These are phyloP conservation scores for Heterotrichella gracilis DNA, from an alignment of 352 stramenopile species.

Conservation along the genomic window DNA sequence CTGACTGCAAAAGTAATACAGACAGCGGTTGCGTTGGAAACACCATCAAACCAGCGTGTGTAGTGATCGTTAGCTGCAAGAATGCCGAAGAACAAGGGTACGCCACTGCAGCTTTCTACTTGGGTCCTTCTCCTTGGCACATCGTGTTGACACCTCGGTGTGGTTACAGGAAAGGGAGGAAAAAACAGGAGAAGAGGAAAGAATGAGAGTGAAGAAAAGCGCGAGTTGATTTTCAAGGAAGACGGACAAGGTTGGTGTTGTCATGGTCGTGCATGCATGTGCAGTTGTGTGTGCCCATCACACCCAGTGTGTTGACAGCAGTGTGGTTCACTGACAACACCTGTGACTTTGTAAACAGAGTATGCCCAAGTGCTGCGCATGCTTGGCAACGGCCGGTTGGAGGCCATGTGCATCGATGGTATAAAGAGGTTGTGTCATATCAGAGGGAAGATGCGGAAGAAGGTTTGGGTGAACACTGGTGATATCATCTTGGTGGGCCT, in stretches of 20 bases:
- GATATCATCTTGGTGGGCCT: constrained; percentile 96
- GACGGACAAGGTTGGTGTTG: constrained; percentile 34
- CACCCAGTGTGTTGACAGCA: no score
- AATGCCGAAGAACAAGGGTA: constrained; percentile 22
- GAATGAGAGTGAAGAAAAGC: constrained; percentile 51
- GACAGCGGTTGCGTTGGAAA: no score
- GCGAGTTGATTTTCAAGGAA: constrained; percentile 54
- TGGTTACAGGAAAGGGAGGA: constrained; percentile 48
- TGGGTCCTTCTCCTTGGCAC: no score
- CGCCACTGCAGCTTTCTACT: no score
- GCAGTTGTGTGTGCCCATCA: no score
- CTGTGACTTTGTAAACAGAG: constrained; percentile 36
- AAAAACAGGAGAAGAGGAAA: constrained; percentile 54
- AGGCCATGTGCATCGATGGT: constrained; percentile 93
- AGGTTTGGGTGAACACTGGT: constrained; percentile 84
- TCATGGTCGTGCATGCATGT: not conserved
- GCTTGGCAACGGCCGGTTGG: constrained; percentile 82
- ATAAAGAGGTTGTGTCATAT: constrained; percentile 86
- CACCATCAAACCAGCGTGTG: no score
- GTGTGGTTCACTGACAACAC: no score
- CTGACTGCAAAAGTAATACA: no score
- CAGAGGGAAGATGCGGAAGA: constrained; percentile 96
- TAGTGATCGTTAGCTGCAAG: no score
- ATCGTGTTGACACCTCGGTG: no score
- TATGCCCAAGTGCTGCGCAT: constrained; percentile 91